Conservation (phyloP, 345 rosid species). For the Lumnitzera racemosa region DNA sequence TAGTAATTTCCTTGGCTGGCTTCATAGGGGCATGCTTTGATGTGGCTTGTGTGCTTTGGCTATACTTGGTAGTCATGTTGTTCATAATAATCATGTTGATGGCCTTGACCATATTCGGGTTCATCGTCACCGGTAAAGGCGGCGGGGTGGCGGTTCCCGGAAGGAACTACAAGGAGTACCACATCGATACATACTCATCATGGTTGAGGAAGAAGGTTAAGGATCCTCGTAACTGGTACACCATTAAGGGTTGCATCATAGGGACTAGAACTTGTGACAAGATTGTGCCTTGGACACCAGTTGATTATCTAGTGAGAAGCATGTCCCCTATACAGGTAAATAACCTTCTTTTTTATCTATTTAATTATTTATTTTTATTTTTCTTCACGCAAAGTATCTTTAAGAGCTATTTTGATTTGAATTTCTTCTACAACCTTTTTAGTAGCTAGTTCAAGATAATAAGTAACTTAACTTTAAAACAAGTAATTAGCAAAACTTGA, state of each 20-base stretch:
- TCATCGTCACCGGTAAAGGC: constrained; percentile 70
- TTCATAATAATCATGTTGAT: constrained; percentile 53
- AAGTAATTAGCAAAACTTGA: no score
- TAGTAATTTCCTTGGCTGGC: constrained; percentile 72
- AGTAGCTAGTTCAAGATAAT: no score
- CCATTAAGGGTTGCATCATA: constrained; percentile 61
- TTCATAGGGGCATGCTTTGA: constrained; percentile 87
- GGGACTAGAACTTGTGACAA: constrained; percentile 65
- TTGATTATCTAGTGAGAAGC: constrained; percentile 56
- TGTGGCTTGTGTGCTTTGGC: constrained; percentile 84
- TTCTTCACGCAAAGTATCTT: neutral
- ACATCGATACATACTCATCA: constrained; percentile 60
- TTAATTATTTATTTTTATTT: neutral
- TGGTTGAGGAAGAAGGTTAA: constrained; percentile 64
- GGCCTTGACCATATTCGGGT: constrained; percentile 68
- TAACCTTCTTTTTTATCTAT: neutral
- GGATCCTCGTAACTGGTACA: constrained; percentile 55
- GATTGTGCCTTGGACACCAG: constrained; percentile 71
- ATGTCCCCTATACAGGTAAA: constrained; percentile 79
- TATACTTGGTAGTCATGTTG: constrained; percentile 78
- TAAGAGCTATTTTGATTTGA: neutral
- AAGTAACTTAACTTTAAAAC: no score
- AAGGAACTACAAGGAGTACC: constrained; percentile 64
- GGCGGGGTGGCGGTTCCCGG: constrained; percentile 65
- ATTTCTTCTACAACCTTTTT: no score